phyloP scores from a whole-genome alignment of 2,329 filamentous ascomycete genomes.

The Bisporella sp. region DNA sequence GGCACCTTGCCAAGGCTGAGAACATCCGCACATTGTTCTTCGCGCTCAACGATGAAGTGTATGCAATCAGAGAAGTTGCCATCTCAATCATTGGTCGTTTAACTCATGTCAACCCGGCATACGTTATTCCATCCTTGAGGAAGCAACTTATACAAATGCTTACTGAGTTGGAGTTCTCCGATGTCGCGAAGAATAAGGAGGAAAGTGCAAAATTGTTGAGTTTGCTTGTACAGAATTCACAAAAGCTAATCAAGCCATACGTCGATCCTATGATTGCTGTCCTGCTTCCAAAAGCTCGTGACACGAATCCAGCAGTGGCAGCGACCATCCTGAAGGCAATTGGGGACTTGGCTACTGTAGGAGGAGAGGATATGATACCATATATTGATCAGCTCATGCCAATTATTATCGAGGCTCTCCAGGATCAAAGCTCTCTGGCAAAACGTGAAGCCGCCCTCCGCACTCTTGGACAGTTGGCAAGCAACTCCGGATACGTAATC shows the following conservation, averaged over 20 bases:
- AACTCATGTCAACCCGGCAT: constrained; percentile 86
- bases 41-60: constrained; percentile 90
- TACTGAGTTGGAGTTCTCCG: constrained; percentile 93
- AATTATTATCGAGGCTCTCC: constrained; percentile 85
- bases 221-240: constrained; percentile 86
- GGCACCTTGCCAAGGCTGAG: constrained; percentile 93
- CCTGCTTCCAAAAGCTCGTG: constrained; percentile 85
- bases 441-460: constrained; percentile 90
- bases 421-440: constrained; percentile 83
- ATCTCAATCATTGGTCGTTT: constrained; percentile 95
- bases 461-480: constrained; percentile 85
- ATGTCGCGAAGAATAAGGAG: constrained; percentile 89
- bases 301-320: constrained; percentile 79
- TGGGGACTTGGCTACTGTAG: constrained; percentile 87
- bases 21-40: constrained; percentile 95
- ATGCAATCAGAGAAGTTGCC: constrained; percentile 85
- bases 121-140: constrained; percentile 90
- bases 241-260: constrained; percentile 89
- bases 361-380: constrained; percentile 85
- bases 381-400: constrained; percentile 93
- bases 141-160: constrained; percentile 95
- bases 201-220: constrained; percentile 92
- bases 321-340: constrained; percentile 94
- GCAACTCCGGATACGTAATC: constrained; percentile 96
- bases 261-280: constrained; percentile 95